These are phyloP conservation scores for Pseudotsuga menziesii DNA, from an alignment of 75 land plant genomes.

Conservation along the genomic window DNA sequence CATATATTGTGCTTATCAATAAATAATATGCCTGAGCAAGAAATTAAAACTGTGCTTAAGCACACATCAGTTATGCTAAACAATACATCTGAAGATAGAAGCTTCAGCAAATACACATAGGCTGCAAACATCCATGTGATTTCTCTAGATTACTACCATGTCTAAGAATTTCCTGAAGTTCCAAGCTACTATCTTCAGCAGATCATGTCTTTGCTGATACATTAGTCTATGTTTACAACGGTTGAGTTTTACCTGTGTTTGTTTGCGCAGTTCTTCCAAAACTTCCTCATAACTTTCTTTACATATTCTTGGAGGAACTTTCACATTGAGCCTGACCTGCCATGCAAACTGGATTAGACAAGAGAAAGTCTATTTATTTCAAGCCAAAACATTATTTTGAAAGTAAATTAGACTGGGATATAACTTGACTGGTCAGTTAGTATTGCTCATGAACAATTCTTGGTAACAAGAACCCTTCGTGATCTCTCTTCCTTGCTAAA, in stretches of 20 bases:
- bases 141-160: neutral
- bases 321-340: conserved; percentile 11
- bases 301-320: conserved; percentile 9
- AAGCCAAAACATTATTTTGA: neutral
- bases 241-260: conserved; percentile 7
- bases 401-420: neutral
- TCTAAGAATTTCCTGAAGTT: neutral
- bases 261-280: neutral
- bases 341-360: neutral
- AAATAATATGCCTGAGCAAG: neutral
- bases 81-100: neutral
- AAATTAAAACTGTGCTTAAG: neutral
- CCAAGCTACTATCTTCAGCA: neutral
- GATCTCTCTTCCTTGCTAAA: neutral
- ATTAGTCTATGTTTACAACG: neutral
- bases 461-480: neutral
- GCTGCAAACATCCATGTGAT: neutral
- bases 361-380: neutral
- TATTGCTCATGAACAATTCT: neutral
- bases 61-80: neutral
- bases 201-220: neutral
- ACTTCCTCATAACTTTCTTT: conserved; percentile 12
- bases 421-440: neutral
- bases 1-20: neutral
- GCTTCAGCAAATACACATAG: neutral